Percentiles rank a stretch among this genome's conserved stretches.
These are phyloP conservation scores for Xenosphaeropsis pyriputrescens DNA, from an alignment of 2,329 filamentous ascomycete genomes.

Conservation along the genomic window DNA sequence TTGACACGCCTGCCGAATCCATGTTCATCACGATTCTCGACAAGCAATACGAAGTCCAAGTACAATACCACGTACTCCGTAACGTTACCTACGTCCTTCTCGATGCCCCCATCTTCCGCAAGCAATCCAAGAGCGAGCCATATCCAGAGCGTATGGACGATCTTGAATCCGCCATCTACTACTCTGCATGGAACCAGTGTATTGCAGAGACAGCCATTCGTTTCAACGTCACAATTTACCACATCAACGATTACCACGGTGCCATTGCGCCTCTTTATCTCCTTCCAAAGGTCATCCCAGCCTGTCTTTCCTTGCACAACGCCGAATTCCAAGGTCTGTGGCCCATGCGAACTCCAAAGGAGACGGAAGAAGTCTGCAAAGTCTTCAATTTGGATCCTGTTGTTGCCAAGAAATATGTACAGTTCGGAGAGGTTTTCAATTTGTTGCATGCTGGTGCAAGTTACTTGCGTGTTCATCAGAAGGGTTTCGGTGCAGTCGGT, in stretches of 20 bases:
- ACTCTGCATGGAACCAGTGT: constrained; percentile 55
- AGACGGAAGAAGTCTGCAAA: constrained; percentile 45
- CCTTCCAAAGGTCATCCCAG: constrained; percentile 44
- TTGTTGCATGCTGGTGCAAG: constrained; percentile 49
- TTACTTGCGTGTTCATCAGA: constrained; percentile 51
- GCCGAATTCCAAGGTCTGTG: constrained; percentile 55
- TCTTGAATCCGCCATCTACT: constrained; percentile 50
- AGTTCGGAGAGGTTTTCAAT: constrained; percentile 56
- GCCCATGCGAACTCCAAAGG: constrained; percentile 46
- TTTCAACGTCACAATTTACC: constrained; percentile 46
- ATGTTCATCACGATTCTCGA: constrained; percentile 47
- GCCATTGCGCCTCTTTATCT: constrained; percentile 48
- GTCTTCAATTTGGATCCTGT: constrained; percentile 46
- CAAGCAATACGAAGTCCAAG: constrained; percentile 41
- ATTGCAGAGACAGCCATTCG: constrained; percentile 46
- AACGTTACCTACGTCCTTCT: constrained; percentile 55
- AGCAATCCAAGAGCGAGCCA: constrained; percentile 44
- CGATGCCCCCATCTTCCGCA: constrained; percentile 51
- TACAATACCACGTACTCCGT: constrained; percentile 44
- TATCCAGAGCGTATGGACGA: constrained; percentile 56
- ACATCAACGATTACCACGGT: constrained; percentile 51
- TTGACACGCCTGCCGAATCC: constrained; percentile 37
- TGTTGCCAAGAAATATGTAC: constrained; percentile 42
- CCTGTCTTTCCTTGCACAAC: constrained; percentile 49
- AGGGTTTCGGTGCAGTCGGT: constrained; percentile 51